Evolutionary conservation across 1,284 basidiomycete genomes (phyloP).

Genomic region (Puccinia polysora): DNA sequence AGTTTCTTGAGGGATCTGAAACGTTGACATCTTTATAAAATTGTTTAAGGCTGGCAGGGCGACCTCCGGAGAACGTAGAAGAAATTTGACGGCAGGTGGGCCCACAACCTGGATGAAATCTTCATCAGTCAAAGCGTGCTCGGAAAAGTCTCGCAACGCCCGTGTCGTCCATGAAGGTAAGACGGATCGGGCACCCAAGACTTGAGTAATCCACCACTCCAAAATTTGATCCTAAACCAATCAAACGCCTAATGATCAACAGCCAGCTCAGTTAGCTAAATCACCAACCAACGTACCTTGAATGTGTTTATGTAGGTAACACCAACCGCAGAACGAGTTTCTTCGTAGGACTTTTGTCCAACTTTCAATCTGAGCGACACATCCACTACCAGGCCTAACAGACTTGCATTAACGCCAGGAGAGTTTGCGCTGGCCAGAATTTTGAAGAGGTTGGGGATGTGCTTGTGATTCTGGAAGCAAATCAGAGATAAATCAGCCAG

Average conservation of each 20-base stretch:
- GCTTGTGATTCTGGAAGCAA: slow-evolving; percentile 22
- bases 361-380: slow-evolving; percentile 49
- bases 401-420: slow-evolving; percentile 18
- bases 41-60: slow-evolving; percentile 56
- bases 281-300: slow-evolving; percentile 33
- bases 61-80: slow-evolving; percentile 69
- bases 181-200: slow-evolving; percentile 46
- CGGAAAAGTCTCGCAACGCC: slow-evolving; percentile 60
- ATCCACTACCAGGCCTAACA: slow-evolving; percentile 49
- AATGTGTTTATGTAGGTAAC: slow-evolving; percentile 42
- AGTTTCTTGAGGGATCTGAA: slow-evolving; percentile 59
- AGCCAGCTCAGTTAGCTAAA: too few species aligned
- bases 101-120: slow-evolving; percentile 61
- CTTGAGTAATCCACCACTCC: slow-evolving; percentile 44
- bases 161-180: slow-evolving; percentile 46
- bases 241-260: neutral
- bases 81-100: slow-evolving; percentile 67
- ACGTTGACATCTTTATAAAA: slow-evolving; percentile 56
- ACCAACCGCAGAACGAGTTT: slow-evolving; percentile 44
- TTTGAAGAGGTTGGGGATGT: slow-evolving; percentile 37
- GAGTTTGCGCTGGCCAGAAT: slow-evolving; percentile 28
- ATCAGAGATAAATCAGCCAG: neutral
- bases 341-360: slow-evolving; percentile 46
- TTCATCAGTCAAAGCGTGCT: slow-evolving; percentile 57
- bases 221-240: slow-evolving; percentile 23